These are phyloP conservation scores for Whalleya microplaca DNA, from an alignment of 2,329 filamentous ascomycete species.

Conservation along the genomic window DNA sequence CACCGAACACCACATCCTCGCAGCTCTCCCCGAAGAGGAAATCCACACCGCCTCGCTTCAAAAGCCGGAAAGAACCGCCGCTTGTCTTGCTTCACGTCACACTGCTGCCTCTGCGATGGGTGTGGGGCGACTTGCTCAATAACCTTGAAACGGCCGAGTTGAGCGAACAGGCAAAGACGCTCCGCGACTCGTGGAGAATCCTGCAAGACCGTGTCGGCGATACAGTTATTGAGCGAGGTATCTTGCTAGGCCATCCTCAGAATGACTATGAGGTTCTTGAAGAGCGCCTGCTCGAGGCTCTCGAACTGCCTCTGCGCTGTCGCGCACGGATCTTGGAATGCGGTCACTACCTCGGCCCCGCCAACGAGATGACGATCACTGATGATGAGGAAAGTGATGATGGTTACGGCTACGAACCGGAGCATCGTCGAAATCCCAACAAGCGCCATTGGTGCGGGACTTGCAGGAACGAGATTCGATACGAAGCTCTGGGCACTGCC, in stretches of 20 bases:
- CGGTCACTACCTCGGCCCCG: slow-evolving; percentile 72
- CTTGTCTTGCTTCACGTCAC: slow-evolving; percentile 80
- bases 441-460: slow-evolving; percentile 60
- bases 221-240: slow-evolving; percentile 72
- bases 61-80: slow-evolving; percentile 61
- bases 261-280: slow-evolving; percentile 81
- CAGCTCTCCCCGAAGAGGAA: slow-evolving; percentile 60
- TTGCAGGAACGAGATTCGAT: slow-evolving; percentile 59
- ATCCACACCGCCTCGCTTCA: slow-evolving; percentile 61
- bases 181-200: slow-evolving; percentile 67
- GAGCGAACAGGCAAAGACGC: slow-evolving; percentile 48
- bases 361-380: slow-evolving; percentile 50
- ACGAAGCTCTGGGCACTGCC: slow-evolving; percentile 54
- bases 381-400: slow-evolving; percentile 53
- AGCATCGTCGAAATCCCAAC: slow-evolving; percentile 33
- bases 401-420: slow-evolving; percentile 41
- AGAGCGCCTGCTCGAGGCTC: slow-evolving; percentile 73
- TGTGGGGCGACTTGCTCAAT: slow-evolving; percentile 62
- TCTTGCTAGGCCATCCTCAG: slow-evolving; percentile 77
- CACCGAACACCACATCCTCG: slow-evolving; percentile 52
- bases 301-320: slow-evolving; percentile 68
- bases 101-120: slow-evolving; percentile 70
- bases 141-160: slow-evolving; percentile 37
- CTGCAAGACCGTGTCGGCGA: slow-evolving; percentile 73
- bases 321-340: slow-evolving; percentile 74